Evolutionary conservation across 352 stramenopile species (phyloP).

Genomic region (Achlya hypogyna): DNA sequence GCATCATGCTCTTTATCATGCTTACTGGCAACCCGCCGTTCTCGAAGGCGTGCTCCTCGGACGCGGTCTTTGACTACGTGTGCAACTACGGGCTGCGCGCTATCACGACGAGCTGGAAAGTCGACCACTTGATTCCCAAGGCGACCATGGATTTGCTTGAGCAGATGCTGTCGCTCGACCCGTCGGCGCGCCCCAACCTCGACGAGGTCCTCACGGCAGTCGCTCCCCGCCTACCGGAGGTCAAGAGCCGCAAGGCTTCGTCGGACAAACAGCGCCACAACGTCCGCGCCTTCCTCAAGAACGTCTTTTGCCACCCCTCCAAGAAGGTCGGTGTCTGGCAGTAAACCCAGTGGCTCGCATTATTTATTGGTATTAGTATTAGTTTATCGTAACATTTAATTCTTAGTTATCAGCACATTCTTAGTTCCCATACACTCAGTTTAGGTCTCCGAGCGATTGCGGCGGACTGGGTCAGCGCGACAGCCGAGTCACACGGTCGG

Average conservation of each 20-base stretch:
- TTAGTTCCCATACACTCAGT: too few relatives aligned
- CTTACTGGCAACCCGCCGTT: constrained; percentile 36
- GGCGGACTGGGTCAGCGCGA: too few relatives aligned
- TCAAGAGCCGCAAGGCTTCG: neutral
- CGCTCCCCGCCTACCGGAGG: neutral
- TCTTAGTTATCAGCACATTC: too few relatives aligned
- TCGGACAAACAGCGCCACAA: neutral
- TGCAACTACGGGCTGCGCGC: constrained; percentile 28
- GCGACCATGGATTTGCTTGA: constrained; percentile 6
- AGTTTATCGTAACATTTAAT: neutral
- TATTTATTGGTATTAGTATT: neutral
- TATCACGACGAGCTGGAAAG: constrained; percentile 33
- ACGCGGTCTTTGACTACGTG: constrained; percentile 44
- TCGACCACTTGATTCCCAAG: constrained; percentile 16
- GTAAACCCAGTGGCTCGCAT: neutral
- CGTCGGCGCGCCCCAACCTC: neutral
- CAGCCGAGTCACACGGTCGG: too few relatives aligned
- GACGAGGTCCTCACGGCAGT: neutral
- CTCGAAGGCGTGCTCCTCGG: constrained; percentile 27
- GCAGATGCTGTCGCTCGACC: constrained; percentile 5
- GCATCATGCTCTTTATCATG: constrained; percentile 26
- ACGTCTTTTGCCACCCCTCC: neutral
- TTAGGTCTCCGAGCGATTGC: too few relatives aligned
- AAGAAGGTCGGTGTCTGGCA: neutral
- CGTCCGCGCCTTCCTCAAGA: neutral